A percentile compares a stretch with the other conserved stretches of the same genome.
These are phyloP conservation scores for Cokeromyces recurvatus DNA, from an alignment of 371 early-diverging fungal genomes.

Conservation along the genomic window DNA sequence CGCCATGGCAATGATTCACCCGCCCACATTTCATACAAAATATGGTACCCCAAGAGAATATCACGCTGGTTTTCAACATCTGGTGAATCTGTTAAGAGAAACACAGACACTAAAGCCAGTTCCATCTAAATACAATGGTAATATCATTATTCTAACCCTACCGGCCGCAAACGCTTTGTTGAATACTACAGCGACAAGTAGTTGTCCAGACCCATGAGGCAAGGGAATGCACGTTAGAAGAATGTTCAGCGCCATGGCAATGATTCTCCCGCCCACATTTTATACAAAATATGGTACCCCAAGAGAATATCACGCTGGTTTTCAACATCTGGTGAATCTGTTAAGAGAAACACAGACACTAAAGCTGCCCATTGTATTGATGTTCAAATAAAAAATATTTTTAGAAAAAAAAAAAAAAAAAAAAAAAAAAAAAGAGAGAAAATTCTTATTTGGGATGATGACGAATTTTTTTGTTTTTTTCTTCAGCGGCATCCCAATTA, in stretches of 20 bases:
- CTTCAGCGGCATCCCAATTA: too few species aligned
- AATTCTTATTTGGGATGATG: too few species aligned
- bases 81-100: slow-evolving; percentile 8
- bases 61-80: slow-evolving; percentile 12
- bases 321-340: slow-evolving; percentile 9
- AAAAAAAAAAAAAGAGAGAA: too few species aligned
- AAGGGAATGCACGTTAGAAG: slow-evolving; percentile 6
- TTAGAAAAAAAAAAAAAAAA: too few species aligned
- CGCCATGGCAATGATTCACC: slow-evolving; percentile 12
- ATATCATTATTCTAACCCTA: slow-evolving; percentile 4
- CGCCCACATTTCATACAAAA: slow-evolving; percentile 6
- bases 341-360: too few species aligned
- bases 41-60: slow-evolving; percentile 8
- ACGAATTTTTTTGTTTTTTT: too few species aligned
- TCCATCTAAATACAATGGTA: too few species aligned
- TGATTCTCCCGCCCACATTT: slow-evolving; percentile 9
- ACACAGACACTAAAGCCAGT: too few species aligned
- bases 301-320: slow-evolving; percentile 11
- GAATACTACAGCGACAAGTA: slow-evolving; percentile 7
- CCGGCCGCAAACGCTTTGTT: slow-evolving; percentile 6
- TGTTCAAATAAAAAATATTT: too few species aligned
- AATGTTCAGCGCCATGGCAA: slow-evolving; percentile 10
- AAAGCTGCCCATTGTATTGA: too few species aligned
- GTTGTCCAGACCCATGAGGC: slow-evolving; percentile 9
- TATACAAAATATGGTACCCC: too few species aligned